These are phyloP conservation scores for Trichoderma sp. DNA, from an alignment of 2,329 filamentous ascomycete species.

Conservation along the genomic window DNA sequence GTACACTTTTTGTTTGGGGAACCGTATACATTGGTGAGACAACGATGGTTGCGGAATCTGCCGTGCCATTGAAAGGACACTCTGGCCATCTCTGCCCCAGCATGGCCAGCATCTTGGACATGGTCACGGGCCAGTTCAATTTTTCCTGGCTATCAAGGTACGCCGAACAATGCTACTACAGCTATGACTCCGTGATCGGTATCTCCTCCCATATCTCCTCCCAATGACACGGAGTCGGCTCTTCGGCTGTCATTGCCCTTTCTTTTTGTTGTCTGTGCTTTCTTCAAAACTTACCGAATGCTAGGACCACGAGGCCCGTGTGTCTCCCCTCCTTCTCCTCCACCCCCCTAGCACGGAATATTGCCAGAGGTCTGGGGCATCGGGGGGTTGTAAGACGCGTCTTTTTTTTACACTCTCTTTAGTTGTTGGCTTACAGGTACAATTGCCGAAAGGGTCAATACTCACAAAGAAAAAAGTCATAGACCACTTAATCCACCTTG, in stretches of 20 bases:
- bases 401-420: not conserved
- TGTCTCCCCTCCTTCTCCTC: not conserved
- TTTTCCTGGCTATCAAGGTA: not conserved
- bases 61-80: not conserved
- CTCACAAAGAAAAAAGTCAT: not conserved
- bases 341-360: not conserved
- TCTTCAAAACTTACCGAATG: slow-evolving; percentile 10
- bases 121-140: not conserved
- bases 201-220: not conserved
- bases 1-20: not conserved
- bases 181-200: not conserved
- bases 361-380: not conserved
- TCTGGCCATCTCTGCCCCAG: not conserved
- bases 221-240: not conserved
- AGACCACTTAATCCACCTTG: not conserved
- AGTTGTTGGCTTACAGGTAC: not conserved
- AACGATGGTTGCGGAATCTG: not conserved
- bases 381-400: slow-evolving; percentile 2
- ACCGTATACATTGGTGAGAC: not conserved
- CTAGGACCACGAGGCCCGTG: slow-evolving; percentile 14
- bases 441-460: not conserved
- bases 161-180: not conserved
- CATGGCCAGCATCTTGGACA: not conserved
- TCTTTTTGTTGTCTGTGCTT: slow-evolving; percentile 2
- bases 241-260: not conserved